These are phyloP conservation scores for Kodamaea fungicola DNA, from an alignment of 1,139 yeast species.

Conservation along the genomic window DNA sequence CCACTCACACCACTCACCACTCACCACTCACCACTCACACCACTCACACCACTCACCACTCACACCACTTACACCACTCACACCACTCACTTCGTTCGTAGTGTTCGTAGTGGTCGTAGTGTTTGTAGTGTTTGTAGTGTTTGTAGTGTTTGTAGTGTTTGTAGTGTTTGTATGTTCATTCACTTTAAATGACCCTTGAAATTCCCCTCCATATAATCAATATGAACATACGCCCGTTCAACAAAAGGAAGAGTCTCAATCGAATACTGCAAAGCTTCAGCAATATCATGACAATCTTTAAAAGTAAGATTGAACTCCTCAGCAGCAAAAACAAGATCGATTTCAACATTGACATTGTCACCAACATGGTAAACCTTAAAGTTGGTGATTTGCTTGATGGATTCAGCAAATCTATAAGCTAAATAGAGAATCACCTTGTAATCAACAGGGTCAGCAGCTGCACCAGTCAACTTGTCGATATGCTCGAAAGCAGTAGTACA, in stretches of 20 bases:
- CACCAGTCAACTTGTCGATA: conserved; percentile 71
- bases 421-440: conserved; percentile 65
- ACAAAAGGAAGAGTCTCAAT: conserved; percentile 73
- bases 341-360: conserved; percentile 72
- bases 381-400: conserved; percentile 61
- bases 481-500: conserved; percentile 62
- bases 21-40: too few species aligned
- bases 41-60: too few species aligned
- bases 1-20: too few species aligned
- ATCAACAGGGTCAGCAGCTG: conserved; percentile 61
- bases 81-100: too few species aligned
- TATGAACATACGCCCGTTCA: conserved; percentile 78
- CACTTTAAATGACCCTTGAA: conserved; percentile 46
- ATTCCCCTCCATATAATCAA: conserved; percentile 63
- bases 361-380: conserved; percentile 78
- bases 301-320: conserved; percentile 43
- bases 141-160: not conserved
- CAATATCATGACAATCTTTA: conserved; percentile 75
- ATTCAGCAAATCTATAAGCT: conserved; percentile 66
- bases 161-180: too few species aligned
- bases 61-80: too few species aligned
- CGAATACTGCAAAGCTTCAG: conserved; percentile 78
- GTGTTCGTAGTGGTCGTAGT: too few species aligned
- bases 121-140: too few species aligned
- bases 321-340: conserved; percentile 62